Evolutionary conservation across 2,329 filamentous ascomycete species (phyloP).

Genomic region (Fusarium tricinctum): DNA sequence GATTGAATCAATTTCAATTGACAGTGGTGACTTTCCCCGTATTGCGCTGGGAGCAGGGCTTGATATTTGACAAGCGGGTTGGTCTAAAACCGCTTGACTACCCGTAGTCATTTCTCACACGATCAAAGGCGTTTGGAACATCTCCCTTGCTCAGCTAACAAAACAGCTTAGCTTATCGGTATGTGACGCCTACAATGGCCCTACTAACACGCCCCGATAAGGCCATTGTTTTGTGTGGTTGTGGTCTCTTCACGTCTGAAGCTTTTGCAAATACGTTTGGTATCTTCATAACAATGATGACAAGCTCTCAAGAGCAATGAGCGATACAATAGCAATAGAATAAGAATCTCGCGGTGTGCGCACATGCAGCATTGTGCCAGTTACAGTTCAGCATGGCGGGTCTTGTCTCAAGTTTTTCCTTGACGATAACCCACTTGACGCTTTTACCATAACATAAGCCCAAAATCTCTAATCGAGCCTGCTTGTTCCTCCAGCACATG

Average conservation of each 20-base stretch:
- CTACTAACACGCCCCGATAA: conserved; percentile 8
- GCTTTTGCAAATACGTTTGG: conserved; percentile 1
- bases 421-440: conserved; percentile 44
- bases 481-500: conserved; percentile 27
- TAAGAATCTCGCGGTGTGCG: conserved; percentile 34
- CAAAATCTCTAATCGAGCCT: conserved; percentile 37
- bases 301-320: conserved; percentile 6
- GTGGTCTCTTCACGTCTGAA: neutral
- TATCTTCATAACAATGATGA: conserved; percentile 6
- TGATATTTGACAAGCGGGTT: conserved; percentile 31
- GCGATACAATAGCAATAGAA: conserved; percentile 23
- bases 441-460: conserved; percentile 32
- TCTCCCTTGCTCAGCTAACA: conserved; percentile 29
- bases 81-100: conserved; percentile 38
- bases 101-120: conserved; percentile 34
- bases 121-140: conserved; percentile 28
- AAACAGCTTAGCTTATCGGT: conserved; percentile 12
- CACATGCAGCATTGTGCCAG: conserved; percentile 43
- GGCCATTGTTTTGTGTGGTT: neutral
- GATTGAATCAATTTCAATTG: conserved; percentile 36
- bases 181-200: neutral
- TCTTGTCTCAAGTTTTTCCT: conserved; percentile 45
- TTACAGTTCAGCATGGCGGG: conserved; percentile 42
- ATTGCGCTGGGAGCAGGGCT: conserved; percentile 26
- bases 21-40: conserved; percentile 24